A percentile compares a stretch with the other conserved stretches of the same genome.
phyloP scores from a whole-genome alignment of 495 filamentous ascomycete genomes.

The Lentithecium fluviatile region DNA sequence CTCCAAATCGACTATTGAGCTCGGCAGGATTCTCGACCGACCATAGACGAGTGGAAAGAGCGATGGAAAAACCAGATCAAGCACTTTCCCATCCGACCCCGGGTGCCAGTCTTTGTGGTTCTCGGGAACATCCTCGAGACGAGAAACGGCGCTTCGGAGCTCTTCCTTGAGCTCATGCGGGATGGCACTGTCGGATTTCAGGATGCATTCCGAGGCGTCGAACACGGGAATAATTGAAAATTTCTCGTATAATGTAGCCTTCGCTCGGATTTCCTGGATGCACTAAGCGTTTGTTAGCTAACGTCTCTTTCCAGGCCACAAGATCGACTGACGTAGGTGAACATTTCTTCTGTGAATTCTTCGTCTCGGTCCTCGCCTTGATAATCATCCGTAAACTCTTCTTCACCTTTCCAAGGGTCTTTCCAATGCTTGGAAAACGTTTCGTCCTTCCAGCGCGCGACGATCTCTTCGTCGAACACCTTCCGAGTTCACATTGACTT shows the following conservation, averaged over 20 bases:
- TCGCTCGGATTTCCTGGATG: conserved; percentile 50
- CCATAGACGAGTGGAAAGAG: conserved; percentile 61
- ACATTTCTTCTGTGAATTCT: no score
- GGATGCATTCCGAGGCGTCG: conserved; percentile 21
- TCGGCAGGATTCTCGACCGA: conserved; percentile 48
- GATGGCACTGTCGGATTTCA: conserved; percentile 36
- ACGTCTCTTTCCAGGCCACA: no score
- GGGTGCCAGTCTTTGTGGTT: conserved; percentile 59
- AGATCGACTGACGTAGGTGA: no score
- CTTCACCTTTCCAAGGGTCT: neutral
- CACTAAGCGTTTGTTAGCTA: conserved; percentile 36
- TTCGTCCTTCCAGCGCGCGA: conserved; percentile 30
- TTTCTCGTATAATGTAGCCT: conserved; percentile 14
- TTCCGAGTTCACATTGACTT: conserved; percentile 41
- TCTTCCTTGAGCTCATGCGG: conserved; percentile 5
- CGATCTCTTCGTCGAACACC: conserved; percentile 36
- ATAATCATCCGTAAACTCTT: conserved; percentile 17
- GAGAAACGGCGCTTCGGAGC: conserved; percentile 20
- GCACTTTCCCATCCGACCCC: conserved; percentile 52
- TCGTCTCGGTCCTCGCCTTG: conserved; percentile 19
- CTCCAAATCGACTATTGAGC: conserved; percentile 44
- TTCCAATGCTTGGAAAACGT: neutral
- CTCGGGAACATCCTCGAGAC: conserved; percentile 30
- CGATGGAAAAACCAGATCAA: conserved; percentile 63
- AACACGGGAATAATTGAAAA: conserved; percentile 22